phyloP scores from a whole-genome alignment of 1,139 yeast genomes.

The Candida neerlandica region DNA sequence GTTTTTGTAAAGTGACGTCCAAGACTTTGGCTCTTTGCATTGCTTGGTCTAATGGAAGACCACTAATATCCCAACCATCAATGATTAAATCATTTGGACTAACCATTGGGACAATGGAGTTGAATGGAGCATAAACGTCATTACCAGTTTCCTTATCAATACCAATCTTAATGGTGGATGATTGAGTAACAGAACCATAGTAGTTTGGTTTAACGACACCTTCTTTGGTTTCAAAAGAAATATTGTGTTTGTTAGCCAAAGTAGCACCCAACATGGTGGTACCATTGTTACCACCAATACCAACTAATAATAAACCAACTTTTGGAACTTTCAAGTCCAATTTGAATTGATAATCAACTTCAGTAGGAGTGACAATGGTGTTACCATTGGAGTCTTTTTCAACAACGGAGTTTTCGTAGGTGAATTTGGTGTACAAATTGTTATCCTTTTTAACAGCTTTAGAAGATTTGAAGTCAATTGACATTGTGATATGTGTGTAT shows the following conservation, averaged over 20 bases:
- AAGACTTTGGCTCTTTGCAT: constrained; percentile 86
- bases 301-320: constrained; percentile 88
- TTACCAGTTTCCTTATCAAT: constrained; percentile 70
- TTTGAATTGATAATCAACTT: constrained; percentile 80
- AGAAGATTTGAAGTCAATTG: constrained; percentile 62
- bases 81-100: constrained; percentile 89
- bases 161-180: constrained; percentile 89
- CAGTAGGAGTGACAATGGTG: constrained; percentile 70
- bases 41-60: constrained; percentile 70
- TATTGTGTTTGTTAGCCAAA: constrained; percentile 79
- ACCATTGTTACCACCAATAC: constrained; percentile 97
- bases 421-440: constrained; percentile 67
- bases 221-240: constrained; percentile 80
- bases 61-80: constrained; percentile 94
- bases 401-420: constrained; percentile 39
- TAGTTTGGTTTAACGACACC: constrained; percentile 83
- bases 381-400: constrained; percentile 54
- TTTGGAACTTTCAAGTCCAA: constrained; percentile 82
- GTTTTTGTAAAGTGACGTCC: constrained; percentile 80
- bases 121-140: constrained; percentile 93
- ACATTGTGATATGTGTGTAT: constrained; percentile 7
- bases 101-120: constrained; percentile 83
- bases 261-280: constrained; percentile 85
- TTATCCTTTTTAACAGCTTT: constrained; percentile 61
- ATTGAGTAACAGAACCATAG: constrained; percentile 95